Conservation (phyloP, 169 alveolate species). For the Plasmodium falciparum region DNA sequence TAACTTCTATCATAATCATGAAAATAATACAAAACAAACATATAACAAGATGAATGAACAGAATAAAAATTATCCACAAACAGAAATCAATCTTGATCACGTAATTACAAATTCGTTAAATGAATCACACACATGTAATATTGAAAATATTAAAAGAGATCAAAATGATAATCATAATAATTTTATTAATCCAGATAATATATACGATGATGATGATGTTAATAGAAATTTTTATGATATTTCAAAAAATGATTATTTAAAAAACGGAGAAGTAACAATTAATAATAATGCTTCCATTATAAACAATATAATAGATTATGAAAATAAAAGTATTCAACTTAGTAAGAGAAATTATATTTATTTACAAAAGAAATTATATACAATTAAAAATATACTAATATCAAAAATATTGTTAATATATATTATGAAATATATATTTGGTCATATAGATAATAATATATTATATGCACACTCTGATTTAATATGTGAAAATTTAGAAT, state of each 20-base stretch:
- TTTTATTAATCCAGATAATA: background rate
- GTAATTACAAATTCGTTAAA: no score
- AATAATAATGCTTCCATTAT: background rate
- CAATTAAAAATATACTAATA: conserved; percentile 29
- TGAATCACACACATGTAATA: no score
- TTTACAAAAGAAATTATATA: conserved; percentile 15
- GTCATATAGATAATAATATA: conserved; percentile 62
- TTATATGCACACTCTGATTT: conserved; percentile 70
- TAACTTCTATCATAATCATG: no score
- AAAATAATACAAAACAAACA: no score
- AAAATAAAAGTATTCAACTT: background rate
- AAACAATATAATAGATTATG: background rate
- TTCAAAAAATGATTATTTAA: background rate
- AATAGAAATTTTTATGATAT: background rate
- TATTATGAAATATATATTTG: conserved; percentile 58
- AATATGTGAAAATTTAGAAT: conserved; percentile 61
- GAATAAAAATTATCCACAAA: no score
- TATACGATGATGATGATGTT: background rate
- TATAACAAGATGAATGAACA: no score
- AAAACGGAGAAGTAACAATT: background rate
- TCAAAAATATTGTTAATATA: conserved; percentile 31
- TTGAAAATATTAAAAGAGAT: background rate
- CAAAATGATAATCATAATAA: background rate
- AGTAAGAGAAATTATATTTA: conserved; percentile 14
- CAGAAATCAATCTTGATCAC: no score